These are phyloP conservation scores for Xerocomellus dryophilus DNA, from an alignment of 768 basidiomycete species.

Conservation along the genomic window DNA sequence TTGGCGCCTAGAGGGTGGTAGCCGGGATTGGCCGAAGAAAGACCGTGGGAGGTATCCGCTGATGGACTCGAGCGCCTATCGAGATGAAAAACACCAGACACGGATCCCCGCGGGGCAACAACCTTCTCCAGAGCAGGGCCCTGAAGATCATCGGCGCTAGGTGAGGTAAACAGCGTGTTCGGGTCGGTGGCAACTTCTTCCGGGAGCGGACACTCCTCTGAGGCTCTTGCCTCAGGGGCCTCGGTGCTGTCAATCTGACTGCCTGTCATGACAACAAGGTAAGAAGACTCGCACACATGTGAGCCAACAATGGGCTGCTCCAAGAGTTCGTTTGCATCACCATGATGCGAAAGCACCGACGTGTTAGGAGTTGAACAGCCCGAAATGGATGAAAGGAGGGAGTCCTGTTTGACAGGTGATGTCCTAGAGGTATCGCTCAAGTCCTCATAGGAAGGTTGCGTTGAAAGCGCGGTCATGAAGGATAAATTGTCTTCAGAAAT, in stretches of 20 bases:
- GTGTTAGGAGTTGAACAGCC: slow-evolving; percentile 24
- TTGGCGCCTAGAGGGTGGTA: neutral
- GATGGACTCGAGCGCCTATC: neutral
- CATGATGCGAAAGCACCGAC: slow-evolving; percentile 21
- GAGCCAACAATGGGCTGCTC: neutral
- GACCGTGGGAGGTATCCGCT: neutral
- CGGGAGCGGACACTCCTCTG: neutral
- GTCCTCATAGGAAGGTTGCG: slow-evolving; percentile 20
- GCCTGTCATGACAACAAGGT: neutral
- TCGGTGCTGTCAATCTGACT: neutral
- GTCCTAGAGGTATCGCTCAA: slow-evolving; percentile 15
- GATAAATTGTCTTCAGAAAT: slow-evolving; percentile 21
- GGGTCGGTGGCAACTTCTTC: neutral
- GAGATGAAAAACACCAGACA: neutral
- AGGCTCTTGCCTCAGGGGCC: neutral
- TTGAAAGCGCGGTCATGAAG: slow-evolving; percentile 25
- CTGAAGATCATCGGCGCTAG: neutral
- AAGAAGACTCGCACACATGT: neutral
- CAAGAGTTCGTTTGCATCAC: slow-evolving; percentile 11
- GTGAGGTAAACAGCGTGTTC: neutral
- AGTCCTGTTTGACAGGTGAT: slow-evolving; percentile 18
- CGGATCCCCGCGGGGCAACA: neutral
- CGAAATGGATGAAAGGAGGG: slow-evolving; percentile 19
- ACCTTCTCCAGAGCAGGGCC: neutral
- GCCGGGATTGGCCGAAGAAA: neutral